phyloP scores from a whole-genome alignment of 2,329 filamentous ascomycete species.

The Fusarium staphyleae region DNA sequence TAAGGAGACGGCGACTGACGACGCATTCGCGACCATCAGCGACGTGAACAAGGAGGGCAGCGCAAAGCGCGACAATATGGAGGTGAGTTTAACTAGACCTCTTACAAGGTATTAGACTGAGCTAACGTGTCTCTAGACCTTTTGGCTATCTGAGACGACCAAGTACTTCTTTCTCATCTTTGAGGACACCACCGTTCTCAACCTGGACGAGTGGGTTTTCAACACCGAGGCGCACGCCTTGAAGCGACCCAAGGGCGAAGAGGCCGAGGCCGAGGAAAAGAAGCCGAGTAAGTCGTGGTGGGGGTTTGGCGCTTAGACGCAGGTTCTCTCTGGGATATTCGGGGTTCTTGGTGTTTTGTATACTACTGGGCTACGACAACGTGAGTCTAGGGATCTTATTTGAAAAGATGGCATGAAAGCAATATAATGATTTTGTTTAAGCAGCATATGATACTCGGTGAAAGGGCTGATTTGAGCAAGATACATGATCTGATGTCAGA shows the following conservation, averaged over 20 bases:
- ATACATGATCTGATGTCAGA: too few relatives aligned
- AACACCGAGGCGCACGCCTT: slow-evolving; percentile 65
- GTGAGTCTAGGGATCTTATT: neutral
- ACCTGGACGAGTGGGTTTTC: slow-evolving; percentile 74
- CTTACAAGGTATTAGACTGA: neutral
- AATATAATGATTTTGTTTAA: slow-evolving; percentile 1
- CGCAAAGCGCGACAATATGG: slow-evolving; percentile 65
- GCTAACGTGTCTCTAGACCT: slow-evolving; percentile 52
- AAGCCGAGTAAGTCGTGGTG: slow-evolving; percentile 17
- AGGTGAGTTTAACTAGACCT: slow-evolving; percentile 49
- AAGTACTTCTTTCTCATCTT: slow-evolving; percentile 83
- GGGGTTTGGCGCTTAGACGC: slow-evolving; percentile 18
- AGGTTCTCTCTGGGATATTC: neutral
- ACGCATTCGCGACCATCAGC: slow-evolving; percentile 53
- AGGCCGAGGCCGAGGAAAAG: slow-evolving; percentile 13
- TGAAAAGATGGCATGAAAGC: slow-evolving; percentile 6
- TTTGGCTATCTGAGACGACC: slow-evolving; percentile 78
- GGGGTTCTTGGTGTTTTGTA: slow-evolving; percentile 13
- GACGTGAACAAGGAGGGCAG: slow-evolving; percentile 46
- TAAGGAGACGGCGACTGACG: slow-evolving; percentile 51
- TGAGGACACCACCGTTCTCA: slow-evolving; percentile 66
- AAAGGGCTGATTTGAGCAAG: too few relatives aligned
- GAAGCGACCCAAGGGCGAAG: slow-evolving; percentile 42
- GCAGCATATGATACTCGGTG: neutral
- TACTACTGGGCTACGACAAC: neutral